Percentiles rank a stretch among this genome's conserved stretches.
Evolutionary conservation across 192 early-diverging fungal genomes (phyloP).

Genomic region (Haplosporangium gracile): DNA sequence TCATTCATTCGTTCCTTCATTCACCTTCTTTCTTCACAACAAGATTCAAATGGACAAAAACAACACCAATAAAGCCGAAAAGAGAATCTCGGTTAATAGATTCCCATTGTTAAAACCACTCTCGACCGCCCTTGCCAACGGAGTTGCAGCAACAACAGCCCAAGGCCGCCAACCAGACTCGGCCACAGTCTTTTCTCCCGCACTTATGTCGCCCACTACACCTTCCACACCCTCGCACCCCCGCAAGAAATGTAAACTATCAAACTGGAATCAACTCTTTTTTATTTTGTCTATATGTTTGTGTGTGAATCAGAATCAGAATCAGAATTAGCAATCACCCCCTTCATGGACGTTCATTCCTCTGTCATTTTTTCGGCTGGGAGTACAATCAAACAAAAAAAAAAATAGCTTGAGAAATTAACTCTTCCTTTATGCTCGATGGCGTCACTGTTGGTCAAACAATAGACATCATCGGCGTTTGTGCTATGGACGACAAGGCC

Average conservation of each 20-base stretch:
- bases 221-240: slow-evolving; percentile 30
- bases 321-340: background rate
- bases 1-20: background rate
- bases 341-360: background rate
- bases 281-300: background rate
- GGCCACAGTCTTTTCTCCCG: background rate
- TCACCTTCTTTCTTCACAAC: background rate
- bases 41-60: slow-evolving; percentile 15
- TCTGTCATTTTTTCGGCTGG: background rate
- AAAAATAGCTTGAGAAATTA: background rate
- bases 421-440: background rate
- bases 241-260: slow-evolving; percentile 46
- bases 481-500: slow-evolving; percentile 92
- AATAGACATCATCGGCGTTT: slow-evolving; percentile 81
- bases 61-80: background rate
- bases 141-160: background rate
- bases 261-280: background rate
- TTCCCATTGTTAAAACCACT: slow-evolving; percentile 30
- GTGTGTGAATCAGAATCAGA: background rate
- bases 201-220: background rate
- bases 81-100: slow-evolving; percentile 9
- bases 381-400: background rate
- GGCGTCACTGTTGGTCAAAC: background rate
- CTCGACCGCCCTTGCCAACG: slow-evolving; percentile 14
- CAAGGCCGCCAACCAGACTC: background rate